Percentiles rank a stretch among this genome's conserved stretches.
Evolutionary conservation across 495 filamentous ascomycete species (phyloP).

Genomic region (Lichina pygmaea): DNA sequence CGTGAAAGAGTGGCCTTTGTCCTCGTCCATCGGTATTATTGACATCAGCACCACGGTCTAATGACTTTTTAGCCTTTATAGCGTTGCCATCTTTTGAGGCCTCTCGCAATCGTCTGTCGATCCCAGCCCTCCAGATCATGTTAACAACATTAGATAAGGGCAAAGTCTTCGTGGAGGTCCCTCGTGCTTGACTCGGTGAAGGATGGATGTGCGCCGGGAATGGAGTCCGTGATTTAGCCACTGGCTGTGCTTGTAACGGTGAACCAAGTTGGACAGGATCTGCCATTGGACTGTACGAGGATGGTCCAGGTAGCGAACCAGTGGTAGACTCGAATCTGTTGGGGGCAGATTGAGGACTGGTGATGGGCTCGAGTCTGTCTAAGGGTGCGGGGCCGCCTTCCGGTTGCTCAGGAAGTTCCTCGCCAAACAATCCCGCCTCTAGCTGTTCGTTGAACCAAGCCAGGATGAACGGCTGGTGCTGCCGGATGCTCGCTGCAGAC

Average conservation of each 20-base stretch:
- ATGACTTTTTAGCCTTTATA: neutral
- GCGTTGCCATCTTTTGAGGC: neutral
- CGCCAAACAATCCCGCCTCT: constrained; percentile 8
- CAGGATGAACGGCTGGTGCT: constrained; percentile 11
- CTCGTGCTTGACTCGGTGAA: neutral
- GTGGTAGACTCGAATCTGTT: neutral
- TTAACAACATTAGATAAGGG: neutral
- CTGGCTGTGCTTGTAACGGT: neutral
- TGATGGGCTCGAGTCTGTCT: neutral
- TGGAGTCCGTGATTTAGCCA: neutral
- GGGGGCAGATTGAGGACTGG: neutral
- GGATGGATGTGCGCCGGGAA: neutral
- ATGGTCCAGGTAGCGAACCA: neutral
- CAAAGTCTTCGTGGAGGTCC: neutral
- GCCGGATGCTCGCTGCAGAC: constrained; percentile 9
- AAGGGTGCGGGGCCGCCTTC: neutral
- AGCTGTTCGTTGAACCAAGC: constrained; percentile 8
- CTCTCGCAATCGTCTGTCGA: neutral
- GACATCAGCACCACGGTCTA: neutral
- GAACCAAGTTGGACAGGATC: neutral
- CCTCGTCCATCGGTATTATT: neutral
- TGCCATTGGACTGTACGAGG: neutral
- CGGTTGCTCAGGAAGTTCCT: constrained; percentile 1
- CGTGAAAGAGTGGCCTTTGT: constrained; percentile 3
- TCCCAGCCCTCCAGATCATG: too few species aligned